These are phyloP conservation scores for Canna indica DNA, from an alignment of 176 grass and related monocot species.

Conservation along the genomic window DNA sequence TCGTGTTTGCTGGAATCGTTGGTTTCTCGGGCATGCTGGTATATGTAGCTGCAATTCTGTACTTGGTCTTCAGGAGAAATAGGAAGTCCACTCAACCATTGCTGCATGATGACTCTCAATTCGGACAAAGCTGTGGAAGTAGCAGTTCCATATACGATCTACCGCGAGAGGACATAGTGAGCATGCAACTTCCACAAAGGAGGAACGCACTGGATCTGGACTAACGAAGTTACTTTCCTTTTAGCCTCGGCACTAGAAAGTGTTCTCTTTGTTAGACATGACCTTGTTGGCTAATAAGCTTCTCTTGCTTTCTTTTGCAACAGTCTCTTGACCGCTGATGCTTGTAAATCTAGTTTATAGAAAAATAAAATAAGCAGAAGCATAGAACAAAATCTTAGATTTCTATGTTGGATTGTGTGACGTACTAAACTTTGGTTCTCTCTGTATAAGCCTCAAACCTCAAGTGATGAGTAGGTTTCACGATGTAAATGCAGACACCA, in stretches of 20 bases:
- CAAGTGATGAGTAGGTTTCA: too few relatives aligned
- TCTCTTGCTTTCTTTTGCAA: too few relatives aligned
- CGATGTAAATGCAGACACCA: too few relatives aligned
- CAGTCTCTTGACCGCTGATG: too few relatives aligned
- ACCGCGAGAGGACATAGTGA: slow-evolving; percentile 82
- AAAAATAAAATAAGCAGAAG: too few relatives aligned
- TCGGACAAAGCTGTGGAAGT: neutral
- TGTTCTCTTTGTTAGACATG: too few relatives aligned
- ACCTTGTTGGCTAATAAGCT: too few relatives aligned
- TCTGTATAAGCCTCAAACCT: too few relatives aligned
- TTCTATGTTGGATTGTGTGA: too few relatives aligned
- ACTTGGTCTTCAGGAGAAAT: slow-evolving; percentile 71
- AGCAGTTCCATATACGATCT: slow-evolving; percentile 48
- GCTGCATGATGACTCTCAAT: slow-evolving; percentile 32
- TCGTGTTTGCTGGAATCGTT: slow-evolving; percentile 67
- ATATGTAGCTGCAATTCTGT: slow-evolving; percentile 58
- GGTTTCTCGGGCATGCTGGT: slow-evolving; percentile 79
- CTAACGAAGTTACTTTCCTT: slow-evolving; percentile 14
- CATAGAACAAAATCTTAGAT: too few relatives aligned
- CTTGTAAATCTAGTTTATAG: too few relatives aligned
- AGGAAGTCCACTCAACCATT: slow-evolving; percentile 52
- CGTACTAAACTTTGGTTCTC: too few relatives aligned
- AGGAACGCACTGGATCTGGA: slow-evolving; percentile 36
- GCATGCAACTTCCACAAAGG: slow-evolving; percentile 78
- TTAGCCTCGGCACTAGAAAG: neutral